These are phyloP conservation scores for Oenanthe sinensis DNA, from an alignment of 129 eudicot genomes.

Conservation along the genomic window DNA sequence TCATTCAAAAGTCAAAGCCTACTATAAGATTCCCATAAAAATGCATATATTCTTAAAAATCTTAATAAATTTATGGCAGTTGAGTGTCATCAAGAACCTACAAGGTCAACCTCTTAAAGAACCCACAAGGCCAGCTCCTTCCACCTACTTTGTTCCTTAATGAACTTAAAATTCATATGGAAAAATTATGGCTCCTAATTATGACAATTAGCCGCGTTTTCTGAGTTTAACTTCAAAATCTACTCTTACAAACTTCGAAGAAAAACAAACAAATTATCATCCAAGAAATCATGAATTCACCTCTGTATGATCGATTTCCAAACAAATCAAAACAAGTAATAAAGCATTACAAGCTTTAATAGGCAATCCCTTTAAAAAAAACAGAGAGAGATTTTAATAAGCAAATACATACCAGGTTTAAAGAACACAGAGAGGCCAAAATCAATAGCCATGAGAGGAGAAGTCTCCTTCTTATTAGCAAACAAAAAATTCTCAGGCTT, in stretches of 20 bases:
- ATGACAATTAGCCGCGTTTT: neutral
- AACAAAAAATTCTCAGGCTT: constrained; percentile 95
- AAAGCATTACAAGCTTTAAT: neutral
- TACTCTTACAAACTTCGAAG: neutral
- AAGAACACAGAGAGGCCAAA: constrained; percentile 97
- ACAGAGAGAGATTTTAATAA: too few species aligned
- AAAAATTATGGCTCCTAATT: neutral
- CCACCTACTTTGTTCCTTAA: neutral
- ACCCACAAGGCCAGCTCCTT: neutral
- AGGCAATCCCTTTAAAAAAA: too few species aligned
- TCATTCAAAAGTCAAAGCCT: neutral
- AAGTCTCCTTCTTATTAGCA: constrained; percentile 84
- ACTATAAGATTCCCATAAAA: neutral
- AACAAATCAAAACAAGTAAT: neutral
- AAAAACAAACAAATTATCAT: neutral
- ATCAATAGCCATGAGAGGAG: constrained; percentile 78
- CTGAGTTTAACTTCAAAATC: neutral
- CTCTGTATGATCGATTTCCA: too few species aligned
- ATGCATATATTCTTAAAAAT: neutral
- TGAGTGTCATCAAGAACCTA: neutral
- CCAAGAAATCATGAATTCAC: neutral
- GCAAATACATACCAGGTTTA: constrained; percentile 54
- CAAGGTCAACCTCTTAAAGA: neutral
- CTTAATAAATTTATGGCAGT: neutral
- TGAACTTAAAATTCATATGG: neutral